Evolutionary conservation across 1,284 basidiomycete genomes (phyloP), one percentile per base, ranked within the genome.

Genomic region (Rhodotorula sp.): DNA sequence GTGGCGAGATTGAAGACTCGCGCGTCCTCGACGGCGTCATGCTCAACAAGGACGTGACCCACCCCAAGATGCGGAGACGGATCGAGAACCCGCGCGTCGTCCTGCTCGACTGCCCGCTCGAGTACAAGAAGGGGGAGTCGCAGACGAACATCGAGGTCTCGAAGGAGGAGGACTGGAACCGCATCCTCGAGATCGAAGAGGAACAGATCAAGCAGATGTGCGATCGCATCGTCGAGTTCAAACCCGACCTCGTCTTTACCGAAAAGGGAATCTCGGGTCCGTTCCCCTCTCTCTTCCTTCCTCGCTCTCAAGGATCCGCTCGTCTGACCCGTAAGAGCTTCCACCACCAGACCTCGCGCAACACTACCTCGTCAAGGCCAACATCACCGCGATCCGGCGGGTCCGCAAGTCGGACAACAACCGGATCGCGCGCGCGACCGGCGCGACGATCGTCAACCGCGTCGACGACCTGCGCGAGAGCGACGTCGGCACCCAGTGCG

Each of bases 351-450:
- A 99, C 79, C 88, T 93, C 61, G 95, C 96, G 0, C 97, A 99
- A 80, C 91, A 97, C 80, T 89, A 93, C 80, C 87, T 99, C 71
- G 87, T 90, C 79, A 93, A 93, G 80, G 87, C 91, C 73, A 90
- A 95, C 81, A 88, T 99, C 71, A 92, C 94, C 26, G 92, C 93
- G 60, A 87, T 99, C 75, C 91, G 96, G 64, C 89, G 95, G 23
- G 93, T 99, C 26, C 89, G 96, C 79, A 99, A 99, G 83, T 95
- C 93, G 14, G 96, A 99, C 83, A 98, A 99, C 86, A 99, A 98
- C 84, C 91, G 95, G 69, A 94, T 99, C 78, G 96, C 96, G 0
- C 90, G 97, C 58, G 95, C 94, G 1, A 90, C 93, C 47, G 95
- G 95, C 49, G 95, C 93, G 0, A 97, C 93, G 34, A 97, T 99